These are phyloP conservation scores for Knufia fluminis DNA, from an alignment of 2,329 filamentous ascomycete genomes.

Conservation along the genomic window DNA sequence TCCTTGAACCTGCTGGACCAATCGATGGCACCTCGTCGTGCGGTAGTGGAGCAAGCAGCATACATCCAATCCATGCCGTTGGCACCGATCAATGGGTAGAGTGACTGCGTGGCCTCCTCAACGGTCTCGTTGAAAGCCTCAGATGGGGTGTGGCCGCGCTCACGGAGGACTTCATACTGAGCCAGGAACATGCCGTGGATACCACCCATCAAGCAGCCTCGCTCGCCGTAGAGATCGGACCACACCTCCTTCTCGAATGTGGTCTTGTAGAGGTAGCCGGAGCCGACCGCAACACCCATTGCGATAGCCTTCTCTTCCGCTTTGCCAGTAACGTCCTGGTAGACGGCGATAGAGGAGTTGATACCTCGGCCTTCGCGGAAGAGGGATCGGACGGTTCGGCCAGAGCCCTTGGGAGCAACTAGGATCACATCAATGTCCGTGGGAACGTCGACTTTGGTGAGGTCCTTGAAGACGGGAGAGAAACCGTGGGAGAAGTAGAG, in stretches of 20 bases:
- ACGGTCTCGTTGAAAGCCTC: slow-evolving; percentile 99
- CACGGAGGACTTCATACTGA: slow-evolving; percentile 99
- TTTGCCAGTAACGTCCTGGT: slow-evolving; percentile 95
- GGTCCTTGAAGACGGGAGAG: slow-evolving; percentile 99
- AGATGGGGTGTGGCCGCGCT: slow-evolving; percentile 92
- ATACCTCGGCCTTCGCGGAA: slow-evolving; percentile 99
- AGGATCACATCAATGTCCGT: slow-evolving; percentile 97
- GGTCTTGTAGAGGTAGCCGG: slow-evolving; percentile 99
- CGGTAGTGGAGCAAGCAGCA: slow-evolving; percentile 97
- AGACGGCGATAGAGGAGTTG: slow-evolving; percentile 98
- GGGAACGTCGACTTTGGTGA: slow-evolving; percentile 97
- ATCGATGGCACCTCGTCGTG: slow-evolving; percentile 96
- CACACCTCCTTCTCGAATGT: slow-evolving; percentile 99
- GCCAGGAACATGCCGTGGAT: slow-evolving; percentile 99
- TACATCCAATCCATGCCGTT: slow-evolving; percentile 99
- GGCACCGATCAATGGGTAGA: slow-evolving; percentile 94
- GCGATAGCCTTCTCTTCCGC: slow-evolving; percentile 97
- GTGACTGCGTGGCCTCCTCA: slow-evolving; percentile 95
- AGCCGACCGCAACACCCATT: slow-evolving; percentile 92
- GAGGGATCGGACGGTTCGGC: slow-evolving; percentile 94
- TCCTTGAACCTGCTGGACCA: slow-evolving; percentile 98
- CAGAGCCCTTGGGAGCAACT: slow-evolving; percentile 96
- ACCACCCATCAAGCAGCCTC: slow-evolving; percentile 98
- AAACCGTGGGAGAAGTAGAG: slow-evolving; percentile 99
- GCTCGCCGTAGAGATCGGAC: slow-evolving; percentile 99